Evolutionary conservation across 2,329 filamentous ascomycete genomes (phyloP), one percentile per base, ranked within the genome.

Genomic region (Cladosporium velox): DNA sequence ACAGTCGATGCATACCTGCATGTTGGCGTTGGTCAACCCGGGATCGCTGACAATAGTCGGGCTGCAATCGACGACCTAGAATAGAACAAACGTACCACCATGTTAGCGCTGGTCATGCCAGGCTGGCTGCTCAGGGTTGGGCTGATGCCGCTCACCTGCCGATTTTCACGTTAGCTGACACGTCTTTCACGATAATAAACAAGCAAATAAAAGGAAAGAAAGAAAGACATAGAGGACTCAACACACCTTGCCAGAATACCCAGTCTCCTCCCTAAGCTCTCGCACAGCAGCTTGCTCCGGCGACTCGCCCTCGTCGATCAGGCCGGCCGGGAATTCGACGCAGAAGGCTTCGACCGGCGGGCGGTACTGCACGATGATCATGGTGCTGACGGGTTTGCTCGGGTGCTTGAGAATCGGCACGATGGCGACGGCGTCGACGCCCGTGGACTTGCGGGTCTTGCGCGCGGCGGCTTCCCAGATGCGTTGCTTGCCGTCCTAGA

Each of bases 1-100:
- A 24, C 41, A 21, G 41, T 47, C 41, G 4, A 34, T 24, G 32
- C 57, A 59, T 70, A 75, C 75, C 78, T 86, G 82, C 85, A 88
- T 86, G 70, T 87, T 88, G 60, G 86, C 85, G 65, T 82, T 85
- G 66, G 81, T 86, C 80, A 88, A 78, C 28, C 86, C 86, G 1
- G 86, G 86, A 75, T 88, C 89, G 71, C 87, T 87, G 65, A 87
- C 89, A 80, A 91, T 89, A 62, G 88, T 83, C 8, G 88, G 87
- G 44, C 86, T 86, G n/a, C 84, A 86, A 75, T 79, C 77, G 24
- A 76, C 69, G 67, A 81, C 70, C 68, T 77, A 75, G 26, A 26
- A 21, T 30, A 55, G n/a, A 44, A 30, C 32, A 35, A 35, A 66
- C 61, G 47, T 64, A 71, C 66, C 66, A 66, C 59, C 67, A 76